These are phyloP conservation scores for Ophiostoma australiae DNA, from an alignment of 2,329 filamentous ascomycete species.

Conservation along the genomic window DNA sequence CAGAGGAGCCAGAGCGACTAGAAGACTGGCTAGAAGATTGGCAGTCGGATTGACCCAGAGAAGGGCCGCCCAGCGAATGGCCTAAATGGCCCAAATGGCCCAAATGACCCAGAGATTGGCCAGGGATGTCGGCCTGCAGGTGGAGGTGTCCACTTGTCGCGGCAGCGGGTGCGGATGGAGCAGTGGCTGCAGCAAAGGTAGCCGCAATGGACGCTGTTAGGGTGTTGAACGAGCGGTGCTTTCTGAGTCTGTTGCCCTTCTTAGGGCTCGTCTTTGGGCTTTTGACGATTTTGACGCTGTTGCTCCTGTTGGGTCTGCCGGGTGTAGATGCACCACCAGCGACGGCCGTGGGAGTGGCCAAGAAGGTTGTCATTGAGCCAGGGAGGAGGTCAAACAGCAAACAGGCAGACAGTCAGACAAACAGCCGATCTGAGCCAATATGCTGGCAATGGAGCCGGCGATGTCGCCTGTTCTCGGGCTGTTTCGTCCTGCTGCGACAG, in stretches of 20 bases:
- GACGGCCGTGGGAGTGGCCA: constrained; percentile 13
- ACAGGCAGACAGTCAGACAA: neutral
- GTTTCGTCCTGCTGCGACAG: neutral
- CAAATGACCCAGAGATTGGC: constrained; percentile 17
- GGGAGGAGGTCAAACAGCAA: neutral
- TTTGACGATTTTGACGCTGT: neutral
- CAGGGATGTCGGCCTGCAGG: constrained; percentile 19
- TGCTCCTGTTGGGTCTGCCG: constrained; percentile 16
- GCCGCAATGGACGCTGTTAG: constrained; percentile 15
- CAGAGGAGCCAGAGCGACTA: constrained; percentile 6
- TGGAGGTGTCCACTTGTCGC: constrained; percentile 19
- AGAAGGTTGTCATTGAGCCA: constrained; percentile 23
- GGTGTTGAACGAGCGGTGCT: constrained; percentile 5
- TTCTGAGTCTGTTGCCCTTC: neutral
- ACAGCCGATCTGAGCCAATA: constrained; percentile 13
- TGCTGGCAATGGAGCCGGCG: neutral
- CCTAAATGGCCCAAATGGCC: no score
- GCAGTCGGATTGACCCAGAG: neutral
- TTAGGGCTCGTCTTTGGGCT: neutral
- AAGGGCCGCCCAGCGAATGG: no score
- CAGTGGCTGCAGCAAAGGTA: constrained; percentile 16
- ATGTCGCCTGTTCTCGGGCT: constrained; percentile 3
- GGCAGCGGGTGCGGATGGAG: constrained; percentile 14
- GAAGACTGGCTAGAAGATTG: constrained; percentile 15
- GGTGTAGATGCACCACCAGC: constrained; percentile 16